Evolutionary conservation across 805 yeast species (phyloP).

Genomic region (Pichia deserticola): DNA sequence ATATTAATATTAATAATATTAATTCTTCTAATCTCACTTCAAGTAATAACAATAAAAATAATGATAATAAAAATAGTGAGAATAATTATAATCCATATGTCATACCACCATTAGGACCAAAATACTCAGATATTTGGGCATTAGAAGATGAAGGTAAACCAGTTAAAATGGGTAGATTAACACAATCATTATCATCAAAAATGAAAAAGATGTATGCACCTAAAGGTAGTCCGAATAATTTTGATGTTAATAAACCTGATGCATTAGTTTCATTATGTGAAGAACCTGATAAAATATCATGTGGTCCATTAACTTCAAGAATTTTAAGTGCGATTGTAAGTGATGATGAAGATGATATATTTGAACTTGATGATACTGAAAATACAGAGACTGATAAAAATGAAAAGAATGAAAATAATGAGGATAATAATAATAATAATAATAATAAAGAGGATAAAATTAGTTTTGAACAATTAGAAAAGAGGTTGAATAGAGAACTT

Average conservation of each 20-base stretch:
- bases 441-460: slow-evolving; percentile 32
- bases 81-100: slow-evolving; percentile 48
- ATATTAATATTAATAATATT: background rate
- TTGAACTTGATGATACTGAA: background rate
- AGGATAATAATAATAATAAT: slow-evolving; percentile 37
- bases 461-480: slow-evolving; percentile 79
- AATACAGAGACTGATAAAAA: background rate
- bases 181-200: slow-evolving; percentile 17
- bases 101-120: slow-evolving; percentile 80
- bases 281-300: slow-evolving; percentile 58
- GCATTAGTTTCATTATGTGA: slow-evolving; percentile 35
- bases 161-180: slow-evolving; percentile 20
- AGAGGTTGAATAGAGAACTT: slow-evolving; percentile 78
- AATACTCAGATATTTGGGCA: slow-evolving; percentile 79
- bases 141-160: slow-evolving; percentile 52
- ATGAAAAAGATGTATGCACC: slow-evolving; percentile 32
- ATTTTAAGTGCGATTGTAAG: slow-evolving; percentile 71
- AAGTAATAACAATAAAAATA: background rate
- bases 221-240: slow-evolving; percentile 48
- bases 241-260: slow-evolving; percentile 25
- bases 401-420: slow-evolving; percentile 17
- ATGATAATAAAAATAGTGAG: background rate
- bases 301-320: slow-evolving; percentile 88
- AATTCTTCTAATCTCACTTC: too few species aligned
- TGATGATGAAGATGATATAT: slow-evolving; percentile 25